phyloP scores from a whole-genome alignment of 305 asterid species.

The Fraxinus ornus region DNA sequence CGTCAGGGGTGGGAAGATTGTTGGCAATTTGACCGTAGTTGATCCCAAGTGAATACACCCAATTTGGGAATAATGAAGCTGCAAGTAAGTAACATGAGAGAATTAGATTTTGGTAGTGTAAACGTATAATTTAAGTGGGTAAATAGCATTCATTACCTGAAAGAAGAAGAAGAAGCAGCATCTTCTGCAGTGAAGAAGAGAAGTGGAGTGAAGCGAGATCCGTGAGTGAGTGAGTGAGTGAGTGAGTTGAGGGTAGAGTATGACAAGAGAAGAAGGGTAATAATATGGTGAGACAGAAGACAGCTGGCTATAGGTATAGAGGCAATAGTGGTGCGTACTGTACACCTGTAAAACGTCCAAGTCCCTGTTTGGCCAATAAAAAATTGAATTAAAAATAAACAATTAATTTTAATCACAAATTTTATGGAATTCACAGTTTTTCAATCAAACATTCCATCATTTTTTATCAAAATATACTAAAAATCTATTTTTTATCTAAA shows the following conservation, averaged over 20 bases:
- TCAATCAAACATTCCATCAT: too few relatives aligned
- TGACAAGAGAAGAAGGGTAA: not conserved
- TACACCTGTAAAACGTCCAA: not conserved
- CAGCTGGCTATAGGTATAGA: not conserved
- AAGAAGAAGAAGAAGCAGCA: not conserved
- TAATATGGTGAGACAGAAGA: not conserved
- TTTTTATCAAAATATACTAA: too few relatives aligned
- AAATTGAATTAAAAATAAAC: too few relatives aligned
- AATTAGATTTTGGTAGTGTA: not conserved
- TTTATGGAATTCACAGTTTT: too few relatives aligned
- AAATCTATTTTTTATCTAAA: too few relatives aligned
- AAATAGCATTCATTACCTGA: not conserved
- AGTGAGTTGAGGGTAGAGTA: not conserved
- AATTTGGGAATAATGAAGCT: not conserved
- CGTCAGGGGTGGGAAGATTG: constrained; percentile 72
- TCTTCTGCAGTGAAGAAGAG: not conserved
- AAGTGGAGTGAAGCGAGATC: not conserved
- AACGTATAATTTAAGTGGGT: not conserved
- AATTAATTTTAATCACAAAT: too few relatives aligned
- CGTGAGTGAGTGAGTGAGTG: not conserved
- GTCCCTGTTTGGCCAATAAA: not conserved
- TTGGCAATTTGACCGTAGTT: constrained; percentile 86
- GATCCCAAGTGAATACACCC: constrained; percentile 54
- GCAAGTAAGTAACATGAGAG: not conserved
- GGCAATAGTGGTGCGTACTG: not conserved